Evolutionary conservation across 2,329 filamentous ascomycete genomes (phyloP), one percentile per base, ranked within the genome.

Genomic region (Fusarium anthophilum): DNA sequence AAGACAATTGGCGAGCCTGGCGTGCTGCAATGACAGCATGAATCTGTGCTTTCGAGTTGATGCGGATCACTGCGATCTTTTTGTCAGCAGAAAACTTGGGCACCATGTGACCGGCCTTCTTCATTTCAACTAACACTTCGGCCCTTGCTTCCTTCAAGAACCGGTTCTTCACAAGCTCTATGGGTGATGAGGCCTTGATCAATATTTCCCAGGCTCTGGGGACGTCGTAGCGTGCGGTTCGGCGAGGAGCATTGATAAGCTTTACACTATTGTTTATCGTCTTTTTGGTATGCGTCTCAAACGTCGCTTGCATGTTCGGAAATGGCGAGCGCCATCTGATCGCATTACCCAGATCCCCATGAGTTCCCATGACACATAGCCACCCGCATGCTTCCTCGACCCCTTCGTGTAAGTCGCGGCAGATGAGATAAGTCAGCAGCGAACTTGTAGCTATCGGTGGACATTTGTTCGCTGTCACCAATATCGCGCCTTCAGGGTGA

Each of bases 11-110:
- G 0, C 89, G 88, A 2, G 91, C 88, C 91, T 91, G 93, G 17
- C 91, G 84, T 8, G 90, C 92, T 5, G 91, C 91, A 63, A 93
- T 91, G 6, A 93, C 86, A 0, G 90, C 89, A 77, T 93, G 91
- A 0, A 93, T 85, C 75, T 93, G 91, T 4, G 90, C 88, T 32
- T 83, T 80, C 3, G 88, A 91, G 39, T 81, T 84, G 74, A 93
- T 92, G 8, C 88, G 85, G 50, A 93, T 85, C 0, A 93, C 88
- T 1, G 91, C 91, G 18, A 93, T 86, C 54, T 85, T 88, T 3
- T 86, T 89, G 66, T 93, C 91, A 8, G 84, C 81, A 8, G 88
- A 91, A 81, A 93, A 92, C 74, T 88, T 89, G 0, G 91, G 91
- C 3, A 90, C 85, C 3, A 89, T 86, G 69, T 89, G 91, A 2